Conservation (phyloP, 345 rosid genomes). For the Balakata baccata region DNA sequence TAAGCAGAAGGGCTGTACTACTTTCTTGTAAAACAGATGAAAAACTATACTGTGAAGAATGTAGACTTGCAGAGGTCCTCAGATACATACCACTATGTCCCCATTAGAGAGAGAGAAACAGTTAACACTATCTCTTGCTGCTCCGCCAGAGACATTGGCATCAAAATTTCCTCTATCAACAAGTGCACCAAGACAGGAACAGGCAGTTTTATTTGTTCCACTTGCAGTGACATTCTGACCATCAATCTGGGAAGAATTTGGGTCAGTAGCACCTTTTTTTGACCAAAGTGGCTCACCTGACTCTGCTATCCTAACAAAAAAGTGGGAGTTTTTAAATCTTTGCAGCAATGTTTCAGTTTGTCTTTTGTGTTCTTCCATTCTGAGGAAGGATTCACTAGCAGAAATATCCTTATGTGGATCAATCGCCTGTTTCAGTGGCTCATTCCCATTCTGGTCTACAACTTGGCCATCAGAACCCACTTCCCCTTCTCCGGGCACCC, state of each 20-base stretch:
- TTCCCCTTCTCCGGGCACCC: conserved; percentile 44
- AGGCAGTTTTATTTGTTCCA: conserved; percentile 25
- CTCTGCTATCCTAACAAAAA: conserved; percentile 91
- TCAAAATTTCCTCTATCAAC: conserved; percentile 81
- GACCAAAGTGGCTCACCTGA: conserved; percentile 86
- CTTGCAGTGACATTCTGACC: conserved; percentile 20
- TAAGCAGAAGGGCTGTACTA: not conserved
- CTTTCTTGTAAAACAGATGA: conserved; percentile 5
- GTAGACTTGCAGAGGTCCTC: conserved; percentile 26
- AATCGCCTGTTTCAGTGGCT: conserved; percentile 44
- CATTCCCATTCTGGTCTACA: conserved; percentile 48
- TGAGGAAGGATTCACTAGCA: conserved; percentile 77
- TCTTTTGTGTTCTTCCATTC: conserved; percentile 82
- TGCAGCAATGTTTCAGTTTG: conserved; percentile 66
- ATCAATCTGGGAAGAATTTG: conserved; percentile 36
- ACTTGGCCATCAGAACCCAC: conserved; percentile 38
- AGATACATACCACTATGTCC: conserved; percentile 84
- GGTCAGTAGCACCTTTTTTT: conserved; percentile 44
- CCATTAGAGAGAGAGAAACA: conserved; percentile 88
- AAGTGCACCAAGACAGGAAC: conserved; percentile 48
- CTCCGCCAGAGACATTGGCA: conserved; percentile 78
- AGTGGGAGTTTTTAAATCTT: conserved; percentile 85
- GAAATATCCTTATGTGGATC: conserved; percentile 51
- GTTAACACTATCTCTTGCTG: conserved; percentile 65
- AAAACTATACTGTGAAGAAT: conserved; percentile 13